Evolutionary conservation across 2,329 filamentous ascomycete species (phyloP), one percentile per base, ranked within the genome.

Genomic region (Cladosporium sphaerospermum): DNA sequence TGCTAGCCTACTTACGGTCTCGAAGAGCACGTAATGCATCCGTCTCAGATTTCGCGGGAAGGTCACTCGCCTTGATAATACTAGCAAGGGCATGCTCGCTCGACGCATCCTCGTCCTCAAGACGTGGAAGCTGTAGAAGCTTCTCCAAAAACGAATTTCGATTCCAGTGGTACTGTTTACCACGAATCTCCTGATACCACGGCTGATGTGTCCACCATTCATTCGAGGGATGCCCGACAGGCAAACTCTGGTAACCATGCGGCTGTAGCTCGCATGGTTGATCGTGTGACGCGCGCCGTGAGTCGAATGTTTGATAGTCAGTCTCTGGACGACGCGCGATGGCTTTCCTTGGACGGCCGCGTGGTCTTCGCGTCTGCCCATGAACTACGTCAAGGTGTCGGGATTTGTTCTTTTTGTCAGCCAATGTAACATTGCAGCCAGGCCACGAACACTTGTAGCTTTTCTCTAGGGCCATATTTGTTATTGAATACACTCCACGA

Each of bases 91-190:
- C 43, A 34, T 45, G 8, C 43, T 45, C 43, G 31, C 43, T 45
- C 43, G 43, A 7, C 43, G 31, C 32, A 45, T 45, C 31, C 43
- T 45, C 28, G 31, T 34, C 31, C 32, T 34, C 43, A 45, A 45
- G 43, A 45, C 28, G 14, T 32, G 43, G 31, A 45, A 45, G 43
- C 31, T 45, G 31, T 34, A 45, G 43, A 36, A 45, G 43, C 43
- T 45, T 45, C 43, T 45, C 43, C 43, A 45, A 45, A 32, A 45
- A 45, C 34, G 43, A 45, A 45, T 45, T n/a, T 45, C 43, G 43
- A 36, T 45, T 34, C 43, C 43, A 45, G 43, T 45, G 43, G 43
- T 45, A 45, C 43, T 45, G n/a, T 23, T 45, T 45, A 45, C 43
- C 43, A 45, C 31, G 43, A 45, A 45, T 36, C 31, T 45, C 43